Evolutionary conservation across 83 land plant species (phyloP).

Genomic region (Diphasiastrum complanatum): DNA sequence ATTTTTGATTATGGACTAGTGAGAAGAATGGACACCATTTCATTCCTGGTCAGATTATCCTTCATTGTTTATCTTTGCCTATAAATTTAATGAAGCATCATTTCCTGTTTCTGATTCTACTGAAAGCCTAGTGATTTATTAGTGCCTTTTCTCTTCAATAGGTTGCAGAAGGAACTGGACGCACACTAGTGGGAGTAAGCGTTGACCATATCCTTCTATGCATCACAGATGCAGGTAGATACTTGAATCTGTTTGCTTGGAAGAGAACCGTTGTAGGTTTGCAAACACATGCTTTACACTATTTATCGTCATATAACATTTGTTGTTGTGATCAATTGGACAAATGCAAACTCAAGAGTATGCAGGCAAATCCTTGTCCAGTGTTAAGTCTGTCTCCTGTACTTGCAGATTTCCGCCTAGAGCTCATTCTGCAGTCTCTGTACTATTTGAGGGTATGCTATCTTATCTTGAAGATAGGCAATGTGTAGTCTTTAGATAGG

Average conservation of each 20-base stretch:
- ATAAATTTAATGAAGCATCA: too few species aligned
- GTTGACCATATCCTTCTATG: conserved; percentile 95
- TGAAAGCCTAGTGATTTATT: neutral
- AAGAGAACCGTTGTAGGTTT: too few species aligned
- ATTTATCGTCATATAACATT: too few species aligned
- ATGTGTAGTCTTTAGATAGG: neutral
- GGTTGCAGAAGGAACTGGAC: conserved; percentile 63
- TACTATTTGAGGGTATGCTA: conserved; percentile 73
- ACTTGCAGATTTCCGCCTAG: conserved; percentile 91
- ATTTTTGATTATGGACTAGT: neutral
- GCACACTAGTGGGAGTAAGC: conserved; percentile 58
- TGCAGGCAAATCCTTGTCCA: neutral
- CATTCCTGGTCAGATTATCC: too few species aligned
- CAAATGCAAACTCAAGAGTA: neutral
- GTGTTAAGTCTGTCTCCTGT: too few species aligned
- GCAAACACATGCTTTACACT: too few species aligned
- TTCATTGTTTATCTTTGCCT: too few species aligned
- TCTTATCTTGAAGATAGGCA: neutral
- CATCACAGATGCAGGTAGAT: conserved; percentile 83
- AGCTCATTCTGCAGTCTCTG: conserved; percentile 85
- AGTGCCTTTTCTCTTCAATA: neutral
- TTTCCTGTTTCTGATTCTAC: too few species aligned
- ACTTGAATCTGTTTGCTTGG: too few species aligned
- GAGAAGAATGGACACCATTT: too few species aligned
- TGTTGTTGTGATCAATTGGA: too few species aligned